phyloP scores from a whole-genome alignment of 495 filamentous ascomycete species.

The Friedmanniomyces endolithicus region DNA sequence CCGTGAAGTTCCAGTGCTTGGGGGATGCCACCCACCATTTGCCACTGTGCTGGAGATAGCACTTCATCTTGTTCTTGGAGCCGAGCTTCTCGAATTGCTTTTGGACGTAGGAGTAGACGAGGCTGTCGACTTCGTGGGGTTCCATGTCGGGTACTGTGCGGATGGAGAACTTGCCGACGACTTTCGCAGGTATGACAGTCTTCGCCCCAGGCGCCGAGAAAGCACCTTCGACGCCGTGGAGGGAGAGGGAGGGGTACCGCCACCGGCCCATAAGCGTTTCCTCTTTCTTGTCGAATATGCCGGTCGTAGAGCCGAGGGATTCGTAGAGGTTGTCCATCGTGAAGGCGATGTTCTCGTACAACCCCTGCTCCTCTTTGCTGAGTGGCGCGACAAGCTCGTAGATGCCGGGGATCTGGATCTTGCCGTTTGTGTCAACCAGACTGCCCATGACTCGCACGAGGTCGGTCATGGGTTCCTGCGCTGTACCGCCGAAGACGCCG shows the following conservation, averaged over 20 bases:
- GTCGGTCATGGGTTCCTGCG: constrained; percentile 97
- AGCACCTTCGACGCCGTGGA: constrained; percentile 92
- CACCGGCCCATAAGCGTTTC: constrained; percentile 81
- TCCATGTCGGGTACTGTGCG: constrained; percentile 97
- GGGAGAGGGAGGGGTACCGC: constrained; percentile 86
- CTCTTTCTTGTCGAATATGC: constrained; percentile 76
- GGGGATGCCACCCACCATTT: constrained; percentile 98
- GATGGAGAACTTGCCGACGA: constrained; percentile 95
- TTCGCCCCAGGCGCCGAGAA: constrained; percentile 91
- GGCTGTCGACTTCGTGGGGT: constrained; percentile 68
- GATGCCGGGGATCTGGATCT: constrained; percentile 79
- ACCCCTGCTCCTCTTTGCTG: constrained; percentile 67
- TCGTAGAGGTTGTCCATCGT: constrained; percentile 91
- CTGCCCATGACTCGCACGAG: constrained; percentile 66
- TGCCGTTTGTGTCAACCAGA: constrained; percentile 78
- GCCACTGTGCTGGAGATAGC: constrained; percentile 69
- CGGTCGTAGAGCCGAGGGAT: constrained; percentile 73
- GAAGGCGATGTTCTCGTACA: constrained; percentile 81
- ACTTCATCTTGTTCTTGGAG: constrained; percentile 81
- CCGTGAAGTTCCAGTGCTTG: constrained; percentile 96
- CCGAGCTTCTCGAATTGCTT: constrained; percentile 67
- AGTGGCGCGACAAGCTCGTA: constrained; percentile 82
- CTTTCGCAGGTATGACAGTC: constrained; percentile 96
- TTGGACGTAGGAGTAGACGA: constrained; percentile 68
- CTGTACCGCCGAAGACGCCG: constrained; percentile 90